A percentile compares a stretch with the other conserved stretches of the same genome.
phyloP scores from a whole-genome alignment of 2,329 filamentous ascomycete species.

The Colletotrichum tamarilloi region DNA sequence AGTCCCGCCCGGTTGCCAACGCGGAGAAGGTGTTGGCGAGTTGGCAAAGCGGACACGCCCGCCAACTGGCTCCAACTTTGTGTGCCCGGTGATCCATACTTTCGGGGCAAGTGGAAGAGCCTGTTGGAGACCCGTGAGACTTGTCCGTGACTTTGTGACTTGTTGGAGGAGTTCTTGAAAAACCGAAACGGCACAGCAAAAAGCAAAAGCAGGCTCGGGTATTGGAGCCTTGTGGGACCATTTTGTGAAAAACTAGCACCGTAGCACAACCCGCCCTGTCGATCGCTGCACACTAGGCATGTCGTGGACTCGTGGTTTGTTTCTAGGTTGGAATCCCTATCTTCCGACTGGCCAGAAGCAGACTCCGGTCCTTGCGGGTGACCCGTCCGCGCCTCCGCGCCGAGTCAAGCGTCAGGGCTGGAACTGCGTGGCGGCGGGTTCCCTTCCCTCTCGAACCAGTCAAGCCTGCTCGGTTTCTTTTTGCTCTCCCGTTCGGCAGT shows the following conservation, averaged over 20 bases:
- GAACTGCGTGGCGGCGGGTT: constrained; percentile 20
- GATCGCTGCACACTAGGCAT: constrained; percentile 28
- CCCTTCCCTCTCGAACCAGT: background rate
- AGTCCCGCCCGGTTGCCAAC: background rate
- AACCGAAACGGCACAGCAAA: too few species aligned
- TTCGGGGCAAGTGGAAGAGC: background rate
- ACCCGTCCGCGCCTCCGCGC: constrained; percentile 23
- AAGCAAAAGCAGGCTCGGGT: background rate
- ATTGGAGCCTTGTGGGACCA: constrained; percentile 29
- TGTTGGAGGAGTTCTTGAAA: background rate
- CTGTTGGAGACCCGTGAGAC: background rate
- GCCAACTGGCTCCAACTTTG: background rate
- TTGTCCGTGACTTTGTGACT: background rate
- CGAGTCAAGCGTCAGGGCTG: constrained; percentile 31
- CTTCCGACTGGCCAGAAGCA: constrained; percentile 26
- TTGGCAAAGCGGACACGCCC: constrained; percentile 10
- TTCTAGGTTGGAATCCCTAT: background rate
- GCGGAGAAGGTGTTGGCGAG: constrained; percentile 2
- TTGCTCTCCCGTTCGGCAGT: background rate
- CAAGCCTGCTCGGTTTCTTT: background rate
- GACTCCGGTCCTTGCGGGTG: constrained; percentile 9
- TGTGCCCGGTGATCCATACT: background rate
- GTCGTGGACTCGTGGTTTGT: constrained; percentile 23
- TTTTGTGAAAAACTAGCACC: constrained; percentile 15
- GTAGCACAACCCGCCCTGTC: constrained; percentile 22